A percentile compares a stretch with the other conserved stretches of the same genome.
Conservation (phyloP, 1,284 basidiomycete species). For the Marasmius tenuissimus region DNA sequence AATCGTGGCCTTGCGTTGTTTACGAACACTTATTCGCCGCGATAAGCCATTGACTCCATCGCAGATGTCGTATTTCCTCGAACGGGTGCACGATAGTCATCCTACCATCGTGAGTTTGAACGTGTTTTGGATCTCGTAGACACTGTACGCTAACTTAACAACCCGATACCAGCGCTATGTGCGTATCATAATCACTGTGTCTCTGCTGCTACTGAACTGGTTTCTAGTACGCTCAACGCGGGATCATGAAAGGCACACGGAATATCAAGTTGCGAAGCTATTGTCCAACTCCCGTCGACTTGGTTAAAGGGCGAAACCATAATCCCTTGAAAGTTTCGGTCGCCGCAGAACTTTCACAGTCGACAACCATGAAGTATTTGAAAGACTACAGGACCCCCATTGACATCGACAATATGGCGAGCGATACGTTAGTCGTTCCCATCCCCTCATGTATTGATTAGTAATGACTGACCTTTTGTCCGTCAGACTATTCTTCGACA, state of each 20-base stretch:
- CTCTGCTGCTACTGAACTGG: constrained; percentile 1
- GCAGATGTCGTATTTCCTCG: constrained; percentile 58
- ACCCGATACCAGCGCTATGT: constrained; percentile 56
- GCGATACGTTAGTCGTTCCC: constrained; percentile 45
- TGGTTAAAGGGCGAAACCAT: constrained; percentile 50
- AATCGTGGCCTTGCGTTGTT: constrained; percentile 71
- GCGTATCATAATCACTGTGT: constrained; percentile 23
- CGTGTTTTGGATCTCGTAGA: constrained; percentile 24
- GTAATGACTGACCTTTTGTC: constrained; percentile 1
- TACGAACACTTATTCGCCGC: constrained; percentile 74
- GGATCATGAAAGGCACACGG: constrained; percentile 62
- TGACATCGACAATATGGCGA: constrained; percentile 29
- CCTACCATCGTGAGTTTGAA: constrained; percentile 50
- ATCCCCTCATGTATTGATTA: constrained; percentile 3
- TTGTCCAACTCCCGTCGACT: constrained; percentile 53
- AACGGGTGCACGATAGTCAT: constrained; percentile 57
- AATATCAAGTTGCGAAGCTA: constrained; percentile 84
- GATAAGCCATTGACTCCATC: constrained; percentile 62
- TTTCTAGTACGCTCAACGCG: constrained; percentile 65
- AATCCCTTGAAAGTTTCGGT: constrained; percentile 62
- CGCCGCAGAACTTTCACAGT: constrained; percentile 48
- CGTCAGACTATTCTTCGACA: constrained; percentile 52
- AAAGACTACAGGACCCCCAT: constrained; percentile 45
- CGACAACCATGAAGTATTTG: constrained; percentile 60
- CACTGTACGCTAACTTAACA: constrained; percentile 6